Conservation (phyloP, 176 grass and related monocot species). For the Dendrocalamus sinicus region DNA sequence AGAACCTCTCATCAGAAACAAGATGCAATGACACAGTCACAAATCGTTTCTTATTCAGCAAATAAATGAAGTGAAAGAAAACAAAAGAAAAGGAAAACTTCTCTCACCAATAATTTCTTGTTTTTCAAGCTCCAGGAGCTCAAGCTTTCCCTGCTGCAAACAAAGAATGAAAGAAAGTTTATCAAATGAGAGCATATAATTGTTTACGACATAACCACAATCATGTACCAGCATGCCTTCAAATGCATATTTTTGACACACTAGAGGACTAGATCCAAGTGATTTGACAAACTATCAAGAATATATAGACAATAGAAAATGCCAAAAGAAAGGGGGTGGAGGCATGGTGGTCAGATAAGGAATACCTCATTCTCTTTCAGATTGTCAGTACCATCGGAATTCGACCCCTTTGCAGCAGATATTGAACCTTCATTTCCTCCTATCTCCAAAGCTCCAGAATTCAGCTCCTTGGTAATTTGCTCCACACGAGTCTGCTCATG, state of each 20-base stretch:
- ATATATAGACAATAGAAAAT: neutral
- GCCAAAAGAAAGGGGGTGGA: neutral
- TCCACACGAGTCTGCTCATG: slow-evolving; percentile 87
- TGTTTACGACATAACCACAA: neutral
- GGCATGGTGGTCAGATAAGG: neutral
- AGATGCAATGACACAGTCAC: slow-evolving; percentile 17
- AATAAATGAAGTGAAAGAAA: slow-evolving; percentile 37
- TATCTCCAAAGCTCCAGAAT: slow-evolving; percentile 58
- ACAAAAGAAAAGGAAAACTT: slow-evolving; percentile 43
- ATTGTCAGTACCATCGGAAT: slow-evolving; percentile 43
- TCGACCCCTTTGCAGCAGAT: slow-evolving; percentile 46
- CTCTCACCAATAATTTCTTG: slow-evolving; percentile 81
- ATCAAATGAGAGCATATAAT: slow-evolving; percentile 27
- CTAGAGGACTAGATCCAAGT: slow-evolving; percentile 14
- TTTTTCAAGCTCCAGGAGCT: slow-evolving; percentile 79
- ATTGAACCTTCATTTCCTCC: slow-evolving; percentile 52
- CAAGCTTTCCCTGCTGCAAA: slow-evolving; percentile 56
- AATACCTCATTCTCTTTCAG: slow-evolving; percentile 68
- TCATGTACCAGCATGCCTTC: neutral
- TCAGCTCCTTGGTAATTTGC: slow-evolving; percentile 81
- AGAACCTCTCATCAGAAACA: slow-evolving; percentile 39
- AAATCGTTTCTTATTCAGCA: slow-evolving; percentile 15
- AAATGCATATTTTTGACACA: slow-evolving; percentile 13
- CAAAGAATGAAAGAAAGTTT: slow-evolving; percentile 10
- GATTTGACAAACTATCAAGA: neutral